Evolutionary conservation across 1,284 basidiomycete species (phyloP), one percentile per base, ranked within the genome.

Genomic region (Ustilago bromivora): DNA sequence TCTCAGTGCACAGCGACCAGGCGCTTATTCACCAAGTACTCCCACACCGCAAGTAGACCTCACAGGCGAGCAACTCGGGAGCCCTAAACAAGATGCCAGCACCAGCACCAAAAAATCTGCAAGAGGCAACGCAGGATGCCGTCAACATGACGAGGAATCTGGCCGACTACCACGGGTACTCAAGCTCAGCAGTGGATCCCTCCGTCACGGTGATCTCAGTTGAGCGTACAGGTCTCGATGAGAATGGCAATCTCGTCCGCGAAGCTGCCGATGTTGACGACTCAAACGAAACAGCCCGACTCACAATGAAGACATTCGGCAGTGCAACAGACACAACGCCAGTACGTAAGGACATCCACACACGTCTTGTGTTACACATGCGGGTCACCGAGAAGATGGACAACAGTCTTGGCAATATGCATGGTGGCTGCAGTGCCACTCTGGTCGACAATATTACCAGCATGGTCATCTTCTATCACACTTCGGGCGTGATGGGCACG

Each of bases 361-460:
- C 65, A 11, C 76, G 61, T 36, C 59, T 75, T 15, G 65, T 76
- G 2, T 43, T 81, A 15, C 67, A 75, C 61, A 82, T 82, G 81
- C 47, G 75, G 23, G 79, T 77, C 11, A 64, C 63, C 13, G 77
- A 81, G 17, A 66, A 67, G 66, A 79, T 82, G 81, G 60, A 75
- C 54, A 82, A 82, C 66, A 57, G 57, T 35, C 61, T 82, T 17
- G 81, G 77, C 62, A 82, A 76, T 58, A 75, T 82, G 69, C 81
- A 82, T 54, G 81, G 79, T 34, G 81, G 81, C 23, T 80, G 79
- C 31, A 64, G 68, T 13, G 79, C 81, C 4, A 82, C 81, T 0
- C 55, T 82, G 5, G 71, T 82, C 9, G 81, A 82, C 70, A 77
- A 77, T 58, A 53, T 82, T 23, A 78, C 81, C 7, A 76, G 75